These are phyloP conservation scores for Mucor irregularis DNA, from an alignment of 371 early-diverging fungal species.

Conservation along the genomic window DNA sequence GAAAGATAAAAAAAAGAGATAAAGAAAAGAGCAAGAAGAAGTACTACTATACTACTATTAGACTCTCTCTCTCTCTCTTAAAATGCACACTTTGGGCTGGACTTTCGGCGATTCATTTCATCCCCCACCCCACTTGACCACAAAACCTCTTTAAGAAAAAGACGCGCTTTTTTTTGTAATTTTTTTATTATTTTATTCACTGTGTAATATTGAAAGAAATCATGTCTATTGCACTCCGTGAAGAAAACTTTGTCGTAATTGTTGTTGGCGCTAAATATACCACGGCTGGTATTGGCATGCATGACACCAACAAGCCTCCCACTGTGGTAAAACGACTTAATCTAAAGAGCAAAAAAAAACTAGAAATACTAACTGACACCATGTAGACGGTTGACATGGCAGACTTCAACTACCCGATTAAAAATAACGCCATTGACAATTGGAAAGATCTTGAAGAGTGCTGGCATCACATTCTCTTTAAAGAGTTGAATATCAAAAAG, in stretches of 20 bases:
- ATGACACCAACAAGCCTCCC: conserved; percentile 72
- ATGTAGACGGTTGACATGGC: conserved; percentile 33
- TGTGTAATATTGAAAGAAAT: conserved; percentile 14
- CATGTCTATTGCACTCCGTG: conserved; percentile 56
- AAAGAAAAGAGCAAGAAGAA: neutral
- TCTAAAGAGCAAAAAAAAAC: neutral
- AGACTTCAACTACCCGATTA: conserved; percentile 58
- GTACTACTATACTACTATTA: too few relatives aligned
- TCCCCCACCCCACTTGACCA: too few relatives aligned
- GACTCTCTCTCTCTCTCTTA: too few relatives aligned
- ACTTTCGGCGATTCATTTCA: too few relatives aligned
- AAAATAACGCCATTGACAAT: conserved; percentile 63
- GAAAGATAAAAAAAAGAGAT: neutral
- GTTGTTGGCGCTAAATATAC: conserved; percentile 69
- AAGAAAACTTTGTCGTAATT: conserved; percentile 77
- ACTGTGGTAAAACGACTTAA: conserved; percentile 52
- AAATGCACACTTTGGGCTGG: too few relatives aligned
- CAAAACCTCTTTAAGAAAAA: too few relatives aligned
- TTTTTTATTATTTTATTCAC: neutral
- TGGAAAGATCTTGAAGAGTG: conserved; percentile 80
- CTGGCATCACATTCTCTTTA: conserved; percentile 75
- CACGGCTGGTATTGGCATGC: conserved; percentile 68
- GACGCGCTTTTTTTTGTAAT: neutral
- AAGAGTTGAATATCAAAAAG: conserved; percentile 75
- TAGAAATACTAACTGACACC: neutral